These are phyloP conservation scores for Phaeoacremonium minimum DNA, from an alignment of 2,329 filamentous ascomycete genomes.

Conservation along the genomic window DNA sequence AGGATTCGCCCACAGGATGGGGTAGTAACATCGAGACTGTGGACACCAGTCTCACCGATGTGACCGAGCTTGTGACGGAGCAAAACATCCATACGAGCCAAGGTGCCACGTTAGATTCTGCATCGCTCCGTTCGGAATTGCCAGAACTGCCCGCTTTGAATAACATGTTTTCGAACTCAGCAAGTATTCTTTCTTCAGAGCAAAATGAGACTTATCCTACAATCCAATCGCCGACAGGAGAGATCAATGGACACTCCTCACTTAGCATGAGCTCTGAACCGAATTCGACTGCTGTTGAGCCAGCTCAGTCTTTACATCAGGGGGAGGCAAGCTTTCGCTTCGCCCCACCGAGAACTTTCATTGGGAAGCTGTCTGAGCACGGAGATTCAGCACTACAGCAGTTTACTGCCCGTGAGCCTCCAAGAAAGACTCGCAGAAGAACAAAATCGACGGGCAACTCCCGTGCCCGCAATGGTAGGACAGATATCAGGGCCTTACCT, in stretches of 20 bases:
- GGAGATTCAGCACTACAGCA: not conserved
- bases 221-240: too few relatives aligned
- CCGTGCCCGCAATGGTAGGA: constrained; percentile 15
- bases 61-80: too few relatives aligned
- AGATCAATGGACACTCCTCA: too few relatives aligned
- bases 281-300: constrained; percentile 9
- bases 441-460: constrained; percentile 12
- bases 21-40: constrained; percentile 8
- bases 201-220: too few relatives aligned
- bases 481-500: constrained; percentile 21
- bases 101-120: constrained; percentile 4
- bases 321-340: constrained; percentile 16
- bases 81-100: constrained; percentile 7
- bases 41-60: too few relatives aligned
- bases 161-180: too few relatives aligned
- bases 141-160: too few relatives aligned
- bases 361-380: constrained; percentile 16
- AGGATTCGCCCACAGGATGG: not conserved
- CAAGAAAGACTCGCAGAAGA: constrained; percentile 10
- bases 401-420: constrained; percentile 3
- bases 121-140: too few relatives aligned
- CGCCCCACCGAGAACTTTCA: constrained; percentile 19
- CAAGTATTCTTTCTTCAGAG: too few relatives aligned
- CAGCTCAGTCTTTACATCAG: constrained; percentile 9
- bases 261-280: too few relatives aligned